Percentiles rank a stretch among this genome's conserved stretches.
Conservation (phyloP, 2,329 filamentous ascomycete genomes). For the Sclerotinia subarctica region DNA sequence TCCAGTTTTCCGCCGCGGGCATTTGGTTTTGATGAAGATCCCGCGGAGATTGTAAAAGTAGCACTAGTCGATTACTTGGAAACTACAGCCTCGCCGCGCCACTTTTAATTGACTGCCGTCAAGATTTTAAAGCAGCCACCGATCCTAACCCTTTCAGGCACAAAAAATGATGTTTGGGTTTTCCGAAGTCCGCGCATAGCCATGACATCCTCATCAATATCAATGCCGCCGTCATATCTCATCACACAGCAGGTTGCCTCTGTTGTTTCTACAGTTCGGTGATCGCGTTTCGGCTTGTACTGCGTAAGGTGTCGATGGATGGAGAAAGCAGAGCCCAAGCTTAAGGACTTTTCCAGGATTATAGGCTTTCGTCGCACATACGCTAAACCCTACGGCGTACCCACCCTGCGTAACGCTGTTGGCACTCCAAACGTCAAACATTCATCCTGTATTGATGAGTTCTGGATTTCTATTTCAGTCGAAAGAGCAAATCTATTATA, state of each 20-base stretch:
- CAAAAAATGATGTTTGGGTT: not conserved
- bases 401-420: not conserved
- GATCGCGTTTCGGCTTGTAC: too few relatives aligned
- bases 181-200: conserved; percentile 9
- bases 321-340: not conserved
- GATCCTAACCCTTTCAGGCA: not conserved
- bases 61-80: not conserved
- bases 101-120: not conserved
- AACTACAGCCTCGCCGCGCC: not conserved
- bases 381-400: not conserved
- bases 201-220: not conserved
- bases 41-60: not conserved
- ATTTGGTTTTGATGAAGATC: not conserved
- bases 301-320: not conserved
- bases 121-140: not conserved
- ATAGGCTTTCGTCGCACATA: not conserved
- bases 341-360: not conserved
- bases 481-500: not conserved
- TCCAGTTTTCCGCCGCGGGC: not conserved
- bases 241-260: not conserved
- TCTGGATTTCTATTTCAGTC: not conserved
- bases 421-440: not conserved
- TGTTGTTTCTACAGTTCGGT: not conserved
- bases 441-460: too few relatives aligned
- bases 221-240: not conserved